Evolutionary conservation across 768 basidiomycete species (phyloP), one percentile per base, ranked within the genome.

Genomic region (Boletus tylopilopsis): DNA sequence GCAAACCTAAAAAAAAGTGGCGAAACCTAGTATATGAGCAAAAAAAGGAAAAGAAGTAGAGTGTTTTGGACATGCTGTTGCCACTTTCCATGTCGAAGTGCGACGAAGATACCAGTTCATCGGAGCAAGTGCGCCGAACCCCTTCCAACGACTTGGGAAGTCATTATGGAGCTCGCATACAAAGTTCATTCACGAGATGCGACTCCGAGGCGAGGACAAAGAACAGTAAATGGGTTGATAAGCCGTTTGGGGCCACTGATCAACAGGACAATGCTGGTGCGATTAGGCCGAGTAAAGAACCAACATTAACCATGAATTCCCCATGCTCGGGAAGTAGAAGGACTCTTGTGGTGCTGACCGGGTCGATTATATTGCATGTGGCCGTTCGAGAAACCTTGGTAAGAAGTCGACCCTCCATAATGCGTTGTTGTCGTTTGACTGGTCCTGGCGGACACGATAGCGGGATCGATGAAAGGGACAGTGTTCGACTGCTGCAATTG

Each of bases 291-390:
- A 19, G n/a, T 16, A 19, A 21, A 37, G 25, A 45, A 33, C 43
- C 29, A 25, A 35, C 15, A 32, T 63, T 51, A 68, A 24, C 63
- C 61, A 48, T 50, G 55, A 21, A 57, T 44, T 15, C 66, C 61
- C 65, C 68, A 61, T 21, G 49, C 23, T 5, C 42, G 64, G n/a
- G 64, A 53, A 8, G 51, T 48, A 10, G 55, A 47, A 1, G 58
- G 53, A 53, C 32, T 63, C 42, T 49, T 56, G 36, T 55, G 51
- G 42, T 63, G 60, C 22, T 49, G 65, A 44, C 56, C 51, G 25
- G 60, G 51, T 43, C 46, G 52, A 35, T 47, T 29, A 42, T 56
- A 49, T 34, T 56, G 58, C 19, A 47, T 37, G 40, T 54, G 45
- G 4, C 45, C 49, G 8, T 46, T 49, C 8, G 60, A 41, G 24